Conservation (phyloP, 1,139 yeast species). For the Yamadazyma aaseri region DNA sequence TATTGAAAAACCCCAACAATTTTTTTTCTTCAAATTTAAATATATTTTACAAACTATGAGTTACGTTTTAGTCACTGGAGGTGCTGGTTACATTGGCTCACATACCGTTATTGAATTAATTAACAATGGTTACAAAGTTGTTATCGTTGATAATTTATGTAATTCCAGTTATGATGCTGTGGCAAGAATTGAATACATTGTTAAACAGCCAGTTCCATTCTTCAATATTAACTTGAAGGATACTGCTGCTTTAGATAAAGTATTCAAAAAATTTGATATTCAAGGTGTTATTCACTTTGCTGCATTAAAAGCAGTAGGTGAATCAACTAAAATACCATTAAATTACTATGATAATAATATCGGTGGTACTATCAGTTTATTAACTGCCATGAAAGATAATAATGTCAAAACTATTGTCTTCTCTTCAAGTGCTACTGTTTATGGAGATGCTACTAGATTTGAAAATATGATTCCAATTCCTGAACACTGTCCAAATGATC, state of each 20-base stretch:
- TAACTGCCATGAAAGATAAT: constrained; percentile 50
- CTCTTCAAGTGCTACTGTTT: constrained; percentile 80
- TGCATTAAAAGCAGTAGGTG: constrained; percentile 86
- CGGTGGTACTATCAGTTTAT: constrained; percentile 59
- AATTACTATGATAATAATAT: constrained; percentile 71
- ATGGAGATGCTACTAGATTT: constrained; percentile 78
- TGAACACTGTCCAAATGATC: constrained; percentile 73
- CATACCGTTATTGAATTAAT: constrained; percentile 72
- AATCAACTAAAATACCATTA: constrained; percentile 71
- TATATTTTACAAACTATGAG: constrained; percentile 5
- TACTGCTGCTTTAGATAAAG: constrained; percentile 41
- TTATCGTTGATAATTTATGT: constrained; percentile 67
- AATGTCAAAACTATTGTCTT: constrained; percentile 64
- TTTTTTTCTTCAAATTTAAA: too few relatives aligned
- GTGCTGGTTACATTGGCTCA: constrained; percentile 86
- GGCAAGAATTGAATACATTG: constrained; percentile 61
- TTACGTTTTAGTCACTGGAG: constrained; percentile 73
- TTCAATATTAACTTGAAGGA: constrained; percentile 60
- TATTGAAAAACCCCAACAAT: constrained; percentile 1
- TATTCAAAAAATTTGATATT: constrained; percentile 52
- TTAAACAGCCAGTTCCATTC: constrained; percentile 51
- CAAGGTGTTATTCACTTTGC: constrained; percentile 77
- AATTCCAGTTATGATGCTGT: constrained; percentile 72
- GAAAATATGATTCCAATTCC: constrained; percentile 78
- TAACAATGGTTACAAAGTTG: constrained; percentile 64